These are phyloP conservation scores for Pestalotiopsis sp. DNA, from an alignment of 2,329 filamentous ascomycete species.

Conservation along the genomic window DNA sequence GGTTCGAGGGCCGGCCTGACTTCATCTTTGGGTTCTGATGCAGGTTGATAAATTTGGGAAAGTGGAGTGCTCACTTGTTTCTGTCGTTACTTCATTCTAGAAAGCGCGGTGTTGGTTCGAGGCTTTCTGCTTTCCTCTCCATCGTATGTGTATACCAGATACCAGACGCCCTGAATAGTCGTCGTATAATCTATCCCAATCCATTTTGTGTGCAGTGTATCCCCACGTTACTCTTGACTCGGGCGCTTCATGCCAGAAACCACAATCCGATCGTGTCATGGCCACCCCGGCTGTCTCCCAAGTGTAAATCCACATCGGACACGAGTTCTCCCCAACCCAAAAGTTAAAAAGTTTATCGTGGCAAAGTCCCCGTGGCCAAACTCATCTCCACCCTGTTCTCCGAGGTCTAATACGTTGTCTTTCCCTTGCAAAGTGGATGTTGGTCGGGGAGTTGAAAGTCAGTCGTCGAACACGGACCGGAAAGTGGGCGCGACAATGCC, in stretches of 20 bases:
- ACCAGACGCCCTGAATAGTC: no score
- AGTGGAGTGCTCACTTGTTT: background rate
- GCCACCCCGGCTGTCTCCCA: background rate
- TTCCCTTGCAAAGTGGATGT: background rate
- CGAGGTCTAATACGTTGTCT: background rate
- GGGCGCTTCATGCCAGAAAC: no score
- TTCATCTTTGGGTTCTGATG: constrained; percentile 17
- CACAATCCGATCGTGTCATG: no score
- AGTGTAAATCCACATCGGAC: background rate
- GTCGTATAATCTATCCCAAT: no score
- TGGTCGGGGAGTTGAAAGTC: background rate
- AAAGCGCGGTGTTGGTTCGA: background rate
- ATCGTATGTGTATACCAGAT: background rate
- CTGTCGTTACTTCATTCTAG: background rate
- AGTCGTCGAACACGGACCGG: background rate
- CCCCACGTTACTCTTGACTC: no score
- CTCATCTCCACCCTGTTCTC: background rate
- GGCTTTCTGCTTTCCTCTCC: background rate
- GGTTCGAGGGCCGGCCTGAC: constrained; percentile 15
- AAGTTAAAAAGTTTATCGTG: background rate
- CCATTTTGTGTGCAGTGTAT: no score
- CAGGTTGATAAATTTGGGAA: background rate
- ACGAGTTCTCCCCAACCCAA: background rate
- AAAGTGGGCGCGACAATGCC: background rate
- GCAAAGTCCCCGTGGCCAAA: background rate